Evolutionary conservation across 495 filamentous ascomycete genomes (phyloP), one percentile per base, ranked within the genome.

Genomic region (Aspergillus coremiiformis): DNA sequence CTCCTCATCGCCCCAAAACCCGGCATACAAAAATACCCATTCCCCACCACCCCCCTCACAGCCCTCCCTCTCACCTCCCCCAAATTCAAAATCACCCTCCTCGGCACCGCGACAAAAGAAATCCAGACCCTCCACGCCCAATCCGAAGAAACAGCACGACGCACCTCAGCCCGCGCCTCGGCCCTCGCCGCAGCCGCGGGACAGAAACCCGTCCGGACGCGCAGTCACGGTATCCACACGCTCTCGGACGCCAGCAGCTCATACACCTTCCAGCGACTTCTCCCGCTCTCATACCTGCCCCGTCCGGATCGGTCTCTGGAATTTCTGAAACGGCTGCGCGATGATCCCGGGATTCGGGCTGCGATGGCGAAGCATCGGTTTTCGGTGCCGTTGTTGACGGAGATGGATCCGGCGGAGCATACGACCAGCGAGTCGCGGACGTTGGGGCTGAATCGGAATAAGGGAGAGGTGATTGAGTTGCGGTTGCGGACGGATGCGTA

Each of bases 401-500:
- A 98, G 68, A 97, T 98, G 92, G 84, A 97, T 58, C 93, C 93
- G 0, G 71, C 82, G 0, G 78, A 83, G 51, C 84, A 96, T 64
- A 96, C 92, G 3, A 86, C 81, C 14, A 81, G 82, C 63, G 84
- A 90, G 57, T 84, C 81, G 41, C 82, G 89, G 37, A 95, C 86
- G 29, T 71, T 97, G 3, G 93, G 93, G 0, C 69, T 96, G 27
- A 98, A 98, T 62, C 74, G 90, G 11, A 96, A 96, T 62, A 70
- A 74, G 7, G 93, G 93, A 48, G 84, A 95, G 70, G 85, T 90
- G 0, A 96, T 98, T 51, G 93, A 96, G 79, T 70, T 98, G 44
- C 73, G 93, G 0, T 67, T 98, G 32, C 77, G 93, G 12, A 96
- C 93, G 5, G 93, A 98, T 68, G 89, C 87, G 12, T 91, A 91